phyloP scores from a whole-genome alignment of 1,139 yeast genomes.

The Suhomyces taliae region DNA sequence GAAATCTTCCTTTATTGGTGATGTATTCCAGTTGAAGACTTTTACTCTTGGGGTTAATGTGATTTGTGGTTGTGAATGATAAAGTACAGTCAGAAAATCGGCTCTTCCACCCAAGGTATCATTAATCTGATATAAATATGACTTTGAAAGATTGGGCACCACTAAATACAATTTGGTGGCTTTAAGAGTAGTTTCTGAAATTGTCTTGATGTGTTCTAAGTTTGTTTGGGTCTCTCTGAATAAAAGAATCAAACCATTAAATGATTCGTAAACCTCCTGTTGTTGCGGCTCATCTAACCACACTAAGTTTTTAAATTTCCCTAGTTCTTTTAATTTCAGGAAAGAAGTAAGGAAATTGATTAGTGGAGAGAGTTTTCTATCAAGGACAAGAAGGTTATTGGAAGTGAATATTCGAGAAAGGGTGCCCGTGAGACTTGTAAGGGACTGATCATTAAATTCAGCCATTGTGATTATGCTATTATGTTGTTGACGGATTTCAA shows the following conservation, averaged over 20 bases:
- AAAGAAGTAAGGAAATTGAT: conserved; percentile 65
- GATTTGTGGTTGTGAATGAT: conserved; percentile 16
- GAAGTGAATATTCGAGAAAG: conserved; percentile 29
- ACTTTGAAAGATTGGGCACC: conserved; percentile 31
- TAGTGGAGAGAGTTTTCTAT: conserved; percentile 52
- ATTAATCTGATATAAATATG: conserved; percentile 31
- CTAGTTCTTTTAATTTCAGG: conserved; percentile 52
- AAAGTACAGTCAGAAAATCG: conserved; percentile 17
- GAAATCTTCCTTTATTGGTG: conserved; percentile 33
- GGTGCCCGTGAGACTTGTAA: conserved; percentile 23
- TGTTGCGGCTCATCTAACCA: conserved; percentile 44
- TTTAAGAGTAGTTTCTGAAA: conserved; percentile 8
- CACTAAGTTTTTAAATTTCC: conserved; percentile 57
- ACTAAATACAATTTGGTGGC: conserved; percentile 25
- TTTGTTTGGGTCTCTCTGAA: conserved; percentile 22
- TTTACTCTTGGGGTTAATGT: conserved; percentile 18
- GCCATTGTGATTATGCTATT: neutral
- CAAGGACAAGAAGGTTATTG: conserved; percentile 54
- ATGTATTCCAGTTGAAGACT: conserved; percentile 34
- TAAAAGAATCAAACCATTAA: conserved; percentile 41
- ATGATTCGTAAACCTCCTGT: conserved; percentile 13
- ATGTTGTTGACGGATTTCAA: no score
- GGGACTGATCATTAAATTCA: conserved; percentile 12
- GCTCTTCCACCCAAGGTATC: conserved; percentile 19
- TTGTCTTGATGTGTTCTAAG: conserved; percentile 6